Percentiles rank a stretch among this genome's conserved stretches.
Evolutionary conservation across 2,329 filamentous ascomycete genomes (phyloP).

Genomic region (Colletotrichum sojae): DNA sequence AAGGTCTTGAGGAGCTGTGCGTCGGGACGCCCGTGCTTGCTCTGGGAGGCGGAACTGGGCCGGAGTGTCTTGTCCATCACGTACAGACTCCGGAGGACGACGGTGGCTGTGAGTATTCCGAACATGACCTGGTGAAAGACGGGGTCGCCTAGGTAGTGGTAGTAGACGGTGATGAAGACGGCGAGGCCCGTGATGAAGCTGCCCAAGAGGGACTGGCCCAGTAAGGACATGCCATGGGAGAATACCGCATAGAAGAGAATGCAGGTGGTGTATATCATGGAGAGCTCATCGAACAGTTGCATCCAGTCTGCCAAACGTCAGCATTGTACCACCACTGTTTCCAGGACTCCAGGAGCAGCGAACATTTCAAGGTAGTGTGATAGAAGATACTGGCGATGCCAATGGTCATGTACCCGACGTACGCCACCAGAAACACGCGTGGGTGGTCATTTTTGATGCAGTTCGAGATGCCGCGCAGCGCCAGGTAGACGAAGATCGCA

Average conservation of each 20-base stretch:
- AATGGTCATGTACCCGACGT: constrained; percentile 67
- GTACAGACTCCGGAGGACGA: constrained; percentile 81
- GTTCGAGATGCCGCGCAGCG: constrained; percentile 80
- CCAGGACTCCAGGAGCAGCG: constrained; percentile 40
- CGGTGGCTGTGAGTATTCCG: constrained; percentile 76
- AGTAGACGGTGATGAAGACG: constrained; percentile 78
- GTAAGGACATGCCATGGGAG: constrained; percentile 73
- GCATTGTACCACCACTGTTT: background rate
- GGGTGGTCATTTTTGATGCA: constrained; percentile 82
- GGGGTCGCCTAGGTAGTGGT: constrained; percentile 87
- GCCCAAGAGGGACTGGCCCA: constrained; percentile 68
- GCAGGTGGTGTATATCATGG: constrained; percentile 72
- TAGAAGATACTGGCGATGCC: constrained; percentile 71
- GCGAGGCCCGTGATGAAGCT: constrained; percentile 68
- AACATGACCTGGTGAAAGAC: constrained; percentile 87
- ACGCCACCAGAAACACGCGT: constrained; percentile 79
- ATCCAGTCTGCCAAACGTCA: constrained; percentile 61
- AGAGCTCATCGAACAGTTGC: constrained; percentile 71
- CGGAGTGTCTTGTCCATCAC: constrained; percentile 72
- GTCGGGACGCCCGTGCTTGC: constrained; percentile 58
- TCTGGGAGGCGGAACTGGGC: constrained; percentile 61
- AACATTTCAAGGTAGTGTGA: constrained; percentile 70
- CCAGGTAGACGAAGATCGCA: constrained; percentile 83
- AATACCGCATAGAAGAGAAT: constrained; percentile 77
- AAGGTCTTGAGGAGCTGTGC: constrained; percentile 66